Evolutionary conservation across 2,329 filamentous ascomycete genomes (phyloP).

Genomic region (Exophiala spinifera): DNA sequence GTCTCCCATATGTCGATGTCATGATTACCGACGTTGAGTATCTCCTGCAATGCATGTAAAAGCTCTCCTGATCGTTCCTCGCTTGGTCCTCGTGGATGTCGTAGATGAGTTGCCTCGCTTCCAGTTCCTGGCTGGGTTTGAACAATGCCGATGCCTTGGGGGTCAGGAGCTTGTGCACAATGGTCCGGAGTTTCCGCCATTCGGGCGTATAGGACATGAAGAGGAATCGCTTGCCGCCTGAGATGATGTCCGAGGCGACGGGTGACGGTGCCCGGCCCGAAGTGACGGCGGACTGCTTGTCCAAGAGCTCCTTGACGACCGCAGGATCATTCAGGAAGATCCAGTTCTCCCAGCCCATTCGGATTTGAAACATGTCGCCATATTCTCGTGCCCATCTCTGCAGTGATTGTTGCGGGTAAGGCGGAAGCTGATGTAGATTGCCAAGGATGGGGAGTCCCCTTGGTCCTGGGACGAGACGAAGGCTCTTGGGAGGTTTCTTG

Average conservation of each 20-base stretch:
- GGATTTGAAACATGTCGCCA: conserved; percentile 46
- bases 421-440: not conserved
- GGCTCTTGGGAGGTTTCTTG: not conserved
- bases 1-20: conserved; percentile 15
- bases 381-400: conserved; percentile 47
- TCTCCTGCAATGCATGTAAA: conserved; percentile 14
- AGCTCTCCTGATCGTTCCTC: conserved; percentile 1
- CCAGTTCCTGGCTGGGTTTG: conserved; percentile 46
- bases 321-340: conserved; percentile 45
- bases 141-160: conserved; percentile 39
- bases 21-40: conserved; percentile 16
- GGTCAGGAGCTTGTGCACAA: conserved; percentile 41
- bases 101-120: conserved; percentile 44
- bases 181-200: conserved; percentile 41
- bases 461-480: not conserved
- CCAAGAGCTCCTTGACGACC: conserved; percentile 46
- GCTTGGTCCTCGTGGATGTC: conserved; percentile 32
- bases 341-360: conserved; percentile 47
- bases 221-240: conserved; percentile 41
- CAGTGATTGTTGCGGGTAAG: not conserved
- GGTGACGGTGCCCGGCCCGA: conserved; percentile 34
- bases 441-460: conserved; percentile 1
- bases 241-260: conserved; percentile 40
- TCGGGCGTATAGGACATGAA: conserved; percentile 42
- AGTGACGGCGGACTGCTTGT: conserved; percentile 32